A percentile compares a stretch with the other conserved stretches of the same genome.
Conservation (phyloP, 371 early-diverging fungal genomes). For the Syncephalis plumigaleata region DNA sequence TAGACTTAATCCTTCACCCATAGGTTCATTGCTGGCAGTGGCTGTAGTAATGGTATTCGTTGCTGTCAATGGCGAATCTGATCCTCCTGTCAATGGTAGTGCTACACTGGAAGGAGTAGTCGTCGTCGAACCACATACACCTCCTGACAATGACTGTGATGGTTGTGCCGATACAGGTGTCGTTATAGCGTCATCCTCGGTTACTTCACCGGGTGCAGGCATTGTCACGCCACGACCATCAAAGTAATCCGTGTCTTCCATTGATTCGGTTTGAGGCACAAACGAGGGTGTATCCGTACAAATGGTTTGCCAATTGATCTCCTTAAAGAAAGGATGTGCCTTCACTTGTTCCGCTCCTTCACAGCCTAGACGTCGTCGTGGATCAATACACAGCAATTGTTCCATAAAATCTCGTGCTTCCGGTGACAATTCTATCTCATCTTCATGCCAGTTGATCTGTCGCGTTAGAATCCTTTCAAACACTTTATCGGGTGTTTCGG, state of each 20-base stretch:
- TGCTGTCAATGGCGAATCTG: neutral
- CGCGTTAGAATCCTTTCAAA: slow-evolving; percentile 71
- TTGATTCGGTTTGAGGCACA: slow-evolving; percentile 55
- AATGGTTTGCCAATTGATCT: slow-evolving; percentile 51
- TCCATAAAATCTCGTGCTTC: slow-evolving; percentile 84
- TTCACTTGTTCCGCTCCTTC: slow-evolving; percentile 47
- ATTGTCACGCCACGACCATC: slow-evolving; percentile 20
- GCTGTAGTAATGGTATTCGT: neutral
- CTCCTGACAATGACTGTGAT: too few species aligned
- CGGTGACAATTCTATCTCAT: slow-evolving; percentile 43
- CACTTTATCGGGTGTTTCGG: slow-evolving; percentile 60
- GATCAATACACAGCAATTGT: slow-evolving; percentile 52
- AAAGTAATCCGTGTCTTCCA: slow-evolving; percentile 88
- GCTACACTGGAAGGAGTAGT: too few species aligned
- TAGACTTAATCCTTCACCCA: neutral
- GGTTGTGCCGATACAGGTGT: too few species aligned
- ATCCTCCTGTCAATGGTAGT: too few species aligned
- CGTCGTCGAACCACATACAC: too few species aligned
- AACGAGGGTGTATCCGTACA: slow-evolving; percentile 53
- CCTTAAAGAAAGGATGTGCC: slow-evolving; percentile 41
- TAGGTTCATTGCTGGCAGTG: neutral
- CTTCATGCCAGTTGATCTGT: slow-evolving; percentile 53
- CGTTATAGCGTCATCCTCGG: neutral
- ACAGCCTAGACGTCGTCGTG: slow-evolving; percentile 53
- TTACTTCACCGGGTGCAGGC: slow-evolving; percentile 2